phyloP scores from a whole-genome alignment of 1,284 basidiomycete genomes.

The Pseudozyma thailandica region DNA sequence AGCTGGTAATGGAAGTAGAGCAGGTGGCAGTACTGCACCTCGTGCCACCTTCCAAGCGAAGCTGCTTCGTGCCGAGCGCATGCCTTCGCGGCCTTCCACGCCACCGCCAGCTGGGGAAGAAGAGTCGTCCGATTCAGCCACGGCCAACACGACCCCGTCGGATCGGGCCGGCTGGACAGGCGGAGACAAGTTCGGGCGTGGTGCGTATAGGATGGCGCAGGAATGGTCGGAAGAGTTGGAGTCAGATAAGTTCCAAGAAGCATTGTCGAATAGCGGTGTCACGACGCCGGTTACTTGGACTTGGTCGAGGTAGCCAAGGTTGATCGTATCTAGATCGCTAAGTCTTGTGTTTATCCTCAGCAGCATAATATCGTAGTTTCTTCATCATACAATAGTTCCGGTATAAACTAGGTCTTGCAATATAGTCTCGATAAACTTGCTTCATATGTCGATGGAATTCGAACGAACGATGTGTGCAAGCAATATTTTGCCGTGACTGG shows the following conservation, averaged over 20 bases:
- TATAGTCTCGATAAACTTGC: too few relatives aligned
- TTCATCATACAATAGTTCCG: neutral
- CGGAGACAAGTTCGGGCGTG: conserved; percentile 46
- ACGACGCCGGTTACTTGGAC: conserved; percentile 49
- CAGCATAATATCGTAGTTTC: neutral
- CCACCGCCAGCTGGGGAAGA: conserved; percentile 29
- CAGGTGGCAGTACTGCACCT: conserved; percentile 29
- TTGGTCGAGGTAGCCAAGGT: conserved; percentile 31
- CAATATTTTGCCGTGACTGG: too few relatives aligned
- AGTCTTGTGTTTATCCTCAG: too few relatives aligned
- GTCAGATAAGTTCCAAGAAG: conserved; percentile 45
- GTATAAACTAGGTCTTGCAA: too few relatives aligned
- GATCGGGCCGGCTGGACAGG: conserved; percentile 48
- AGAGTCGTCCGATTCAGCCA: conserved; percentile 32
- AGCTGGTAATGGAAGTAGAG: conserved; percentile 22
- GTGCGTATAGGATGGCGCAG: conserved; percentile 34
- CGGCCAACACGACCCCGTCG: conserved; percentile 33
- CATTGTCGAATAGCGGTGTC: conserved; percentile 42
- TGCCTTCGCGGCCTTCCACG: conserved; percentile 41
- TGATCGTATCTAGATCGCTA: neutral
- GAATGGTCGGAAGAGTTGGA: conserved; percentile 44
- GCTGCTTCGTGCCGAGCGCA: conserved; percentile 43
- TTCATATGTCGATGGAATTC: too few relatives aligned
- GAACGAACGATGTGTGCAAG: too few relatives aligned
- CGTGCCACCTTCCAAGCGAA: conserved; percentile 47